Base-by-base conservation (phyloP, 2,329 filamentous ascomycete species). In the Colletotrichum sidae region DNA sequence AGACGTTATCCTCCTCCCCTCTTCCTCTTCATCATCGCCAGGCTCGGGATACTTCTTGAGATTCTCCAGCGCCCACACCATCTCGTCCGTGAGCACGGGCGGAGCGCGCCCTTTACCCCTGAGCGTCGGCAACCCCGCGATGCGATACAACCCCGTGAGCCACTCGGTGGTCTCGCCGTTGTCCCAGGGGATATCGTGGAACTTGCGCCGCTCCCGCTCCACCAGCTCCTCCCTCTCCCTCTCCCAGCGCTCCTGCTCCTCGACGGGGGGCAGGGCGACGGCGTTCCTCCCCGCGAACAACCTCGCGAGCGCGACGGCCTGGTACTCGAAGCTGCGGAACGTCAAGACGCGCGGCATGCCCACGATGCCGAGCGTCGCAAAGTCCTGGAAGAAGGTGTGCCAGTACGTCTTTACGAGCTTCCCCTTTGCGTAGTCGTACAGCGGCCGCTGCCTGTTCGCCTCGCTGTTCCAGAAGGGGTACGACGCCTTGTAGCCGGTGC, bases 241-340 rank as follows among this genome's bases (percentile, higher is more conserved):
- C 66, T 87, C 85, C 85, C 85, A 87, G n/a, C 62, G 67, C 41
- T 73, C 66, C 69, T 84, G 81, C 56, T 81, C 76, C 2, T 70
- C 65, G 0, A 72, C n/a, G 0, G 76, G 55, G 0, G 84, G 83
- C 4, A 86, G 75, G 3, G 75, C 52, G 0, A 69, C 60, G 0
- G 76, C 69, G 37, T 81, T 79, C 12, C 84, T 74, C 0, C 76
- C 76, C 0, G 83, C 74, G 69, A 81, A 86, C 0, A 85, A 69
- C 2, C 85, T 76, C 3, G 85, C 84, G 0, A 87, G 72, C 1
- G 84, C 83, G 45, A 86, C 75, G 2, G 83, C 84, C 70, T 87
- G 85, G 66, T 87, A 87, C 70, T 87, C 85, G 66, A 86, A 86
- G 41, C 81, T 83, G 7, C 84, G 73, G 61, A 86, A 87, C 0